Percentiles rank a stretch among this genome's conserved stretches.
These are phyloP conservation scores for Populus pruinosa DNA, from an alignment of 345 rosid species.

Conservation along the genomic window DNA sequence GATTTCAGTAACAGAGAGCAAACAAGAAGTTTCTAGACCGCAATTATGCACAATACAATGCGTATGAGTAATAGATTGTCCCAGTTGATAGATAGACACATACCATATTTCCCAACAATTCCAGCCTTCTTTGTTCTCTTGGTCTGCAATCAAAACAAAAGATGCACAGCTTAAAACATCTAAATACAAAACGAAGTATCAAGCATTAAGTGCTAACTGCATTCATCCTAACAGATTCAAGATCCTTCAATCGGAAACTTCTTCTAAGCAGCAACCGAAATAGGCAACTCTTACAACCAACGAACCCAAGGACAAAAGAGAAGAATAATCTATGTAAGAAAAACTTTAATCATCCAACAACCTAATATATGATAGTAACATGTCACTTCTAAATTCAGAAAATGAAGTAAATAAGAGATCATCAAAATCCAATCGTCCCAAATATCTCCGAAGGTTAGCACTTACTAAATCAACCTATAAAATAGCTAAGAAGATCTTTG, in stretches of 20 bases:
- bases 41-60: background rate
- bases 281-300: too few species aligned
- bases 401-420: background rate
- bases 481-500: too few species aligned
- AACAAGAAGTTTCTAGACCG: background rate
- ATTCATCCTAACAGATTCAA: background rate
- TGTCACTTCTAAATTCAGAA: background rate
- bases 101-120: constrained; percentile 57
- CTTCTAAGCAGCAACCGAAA: background rate
- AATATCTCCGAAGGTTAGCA: background rate
- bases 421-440: background rate
- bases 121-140: constrained; percentile 75
- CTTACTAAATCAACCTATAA: background rate
- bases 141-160: constrained; percentile 33
- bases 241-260: background rate
- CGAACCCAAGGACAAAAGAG: too few species aligned
- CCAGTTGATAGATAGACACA: background rate
- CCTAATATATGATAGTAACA: too few species aligned
- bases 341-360: too few species aligned
- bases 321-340: too few species aligned
- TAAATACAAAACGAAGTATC: background rate
- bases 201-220: background rate
- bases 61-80: background rate
- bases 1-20: background rate
- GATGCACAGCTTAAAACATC: background rate